A percentile compares a stretch with the other conserved stretches of the same genome.
These are phyloP conservation scores for Sordariomycetes sp. DNA, from an alignment of 2,329 filamentous ascomycete species.

Conservation along the genomic window DNA sequence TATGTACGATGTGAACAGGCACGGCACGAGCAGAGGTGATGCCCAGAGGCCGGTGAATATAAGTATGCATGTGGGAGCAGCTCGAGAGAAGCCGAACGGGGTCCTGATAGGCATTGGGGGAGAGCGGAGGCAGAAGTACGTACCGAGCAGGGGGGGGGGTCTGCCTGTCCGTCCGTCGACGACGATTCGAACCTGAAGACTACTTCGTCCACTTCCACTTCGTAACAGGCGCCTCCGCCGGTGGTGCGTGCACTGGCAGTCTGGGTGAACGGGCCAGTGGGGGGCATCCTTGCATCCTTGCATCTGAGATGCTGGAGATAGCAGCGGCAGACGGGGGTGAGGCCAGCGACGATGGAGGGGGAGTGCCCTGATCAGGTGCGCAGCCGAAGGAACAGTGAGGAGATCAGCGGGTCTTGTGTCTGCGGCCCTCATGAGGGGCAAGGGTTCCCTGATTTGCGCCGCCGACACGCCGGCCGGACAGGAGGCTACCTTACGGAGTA, in stretches of 20 bases:
- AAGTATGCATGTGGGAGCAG: conserved; percentile 1
- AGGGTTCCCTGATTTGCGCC: not conserved
- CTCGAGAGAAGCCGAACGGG: conserved; percentile 1
- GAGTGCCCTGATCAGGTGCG: not conserved
- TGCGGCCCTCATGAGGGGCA: not conserved
- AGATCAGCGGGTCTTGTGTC: conserved; percentile 2
- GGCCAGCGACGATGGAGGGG: not conserved
- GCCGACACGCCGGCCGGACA: not conserved
- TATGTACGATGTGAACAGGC: conserved; percentile 1
- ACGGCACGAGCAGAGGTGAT: not conserved
- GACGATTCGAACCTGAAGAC: not conserved
- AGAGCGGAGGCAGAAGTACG: conserved; percentile 1
- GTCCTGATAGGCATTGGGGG: not conserved
- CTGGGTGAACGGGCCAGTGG: not conserved
- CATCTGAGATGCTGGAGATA: not conserved
- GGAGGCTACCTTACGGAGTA: not conserved
- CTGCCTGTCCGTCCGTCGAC: not conserved
- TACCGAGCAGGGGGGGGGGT: not conserved
- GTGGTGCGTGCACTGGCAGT: too few relatives aligned
- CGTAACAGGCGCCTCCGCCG: too few relatives aligned
- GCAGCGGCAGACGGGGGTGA: conserved; percentile 1
- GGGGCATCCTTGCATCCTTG: not conserved
- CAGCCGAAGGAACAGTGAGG: conserved; percentile 1
- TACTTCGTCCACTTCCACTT: not conserved
- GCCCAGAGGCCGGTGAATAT: not conserved